A percentile compares a stretch with the other conserved stretches of the same genome.
These are phyloP conservation scores for Amniculicola lignicola DNA, from an alignment of 495 filamentous ascomycete species.

Conservation along the genomic window DNA sequence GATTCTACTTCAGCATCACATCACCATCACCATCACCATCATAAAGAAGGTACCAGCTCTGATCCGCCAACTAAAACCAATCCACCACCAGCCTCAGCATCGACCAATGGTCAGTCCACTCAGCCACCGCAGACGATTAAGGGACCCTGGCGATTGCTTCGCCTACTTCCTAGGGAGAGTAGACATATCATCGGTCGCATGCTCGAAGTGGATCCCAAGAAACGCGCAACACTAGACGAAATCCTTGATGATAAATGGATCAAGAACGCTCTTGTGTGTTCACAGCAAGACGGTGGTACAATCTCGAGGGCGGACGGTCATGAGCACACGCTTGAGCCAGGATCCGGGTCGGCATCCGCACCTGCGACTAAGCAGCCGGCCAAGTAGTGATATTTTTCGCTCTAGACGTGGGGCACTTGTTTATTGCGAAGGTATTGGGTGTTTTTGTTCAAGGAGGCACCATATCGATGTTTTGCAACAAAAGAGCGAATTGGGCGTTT, in stretches of 20 bases:
- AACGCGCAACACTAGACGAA: constrained; percentile 78
- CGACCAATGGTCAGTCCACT: constrained; percentile 7
- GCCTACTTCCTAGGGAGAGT: constrained; percentile 85
- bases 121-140: constrained; percentile 66
- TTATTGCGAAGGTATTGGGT: no score
- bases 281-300: constrained; percentile 57
- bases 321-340: constrained; percentile 62
- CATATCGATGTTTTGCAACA: no score
- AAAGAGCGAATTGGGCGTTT: no score
- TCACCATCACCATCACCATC: constrained; percentile 36
- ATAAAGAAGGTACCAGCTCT: constrained; percentile 32
- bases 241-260: constrained; percentile 91
- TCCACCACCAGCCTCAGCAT: not conserved
- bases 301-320: constrained; percentile 56
- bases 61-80: constrained; percentile 26
- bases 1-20: constrained; percentile 16
- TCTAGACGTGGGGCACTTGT: no score
- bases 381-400: no score
- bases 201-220: constrained; percentile 83
- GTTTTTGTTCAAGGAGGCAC: no score
- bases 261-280: constrained; percentile 45
- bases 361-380: constrained; percentile 23
- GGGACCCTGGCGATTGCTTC: constrained; percentile 89
- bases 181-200: constrained; percentile 86
- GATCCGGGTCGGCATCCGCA: constrained; percentile 31